Evolutionary conservation across 306 rosid species (phyloP).

Genomic region (Vicia villosa): DNA sequence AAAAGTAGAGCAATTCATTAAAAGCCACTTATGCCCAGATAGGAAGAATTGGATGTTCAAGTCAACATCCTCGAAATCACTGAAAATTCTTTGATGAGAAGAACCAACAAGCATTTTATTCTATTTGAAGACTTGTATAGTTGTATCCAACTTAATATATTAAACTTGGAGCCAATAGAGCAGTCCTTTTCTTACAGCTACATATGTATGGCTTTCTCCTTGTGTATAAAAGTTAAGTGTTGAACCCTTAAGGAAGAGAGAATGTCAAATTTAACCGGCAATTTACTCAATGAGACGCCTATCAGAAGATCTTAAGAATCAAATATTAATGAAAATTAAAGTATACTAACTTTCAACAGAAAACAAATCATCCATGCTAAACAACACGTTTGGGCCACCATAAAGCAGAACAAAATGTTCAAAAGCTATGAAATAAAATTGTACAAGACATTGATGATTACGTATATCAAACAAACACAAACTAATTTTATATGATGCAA

Average conservation of each 20-base stretch:
- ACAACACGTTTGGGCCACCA: constrained; percentile 2
- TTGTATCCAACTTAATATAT: background rate
- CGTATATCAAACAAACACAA: constrained; percentile 13
- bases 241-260: constrained; percentile 4
- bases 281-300: too few relatives aligned
- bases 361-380: constrained; percentile 27
- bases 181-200: constrained; percentile 3
- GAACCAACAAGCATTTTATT: constrained; percentile 2
- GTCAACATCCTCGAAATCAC: constrained; percentile 14
- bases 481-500: too few relatives aligned
- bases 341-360: too few relatives aligned
- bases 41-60: constrained; percentile 12
- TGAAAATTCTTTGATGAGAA: background rate
- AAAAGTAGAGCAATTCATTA: constrained; percentile 1
- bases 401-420: constrained; percentile 6
- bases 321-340: too few relatives aligned
- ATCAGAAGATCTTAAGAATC: too few relatives aligned
- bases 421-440: background rate
- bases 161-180: background rate
- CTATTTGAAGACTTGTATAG: constrained; percentile 13
- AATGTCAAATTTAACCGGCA: too few relatives aligned
- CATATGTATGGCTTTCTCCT: background rate
- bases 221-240: background rate
- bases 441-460: background rate
- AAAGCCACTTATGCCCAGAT: constrained; percentile 17